Conservation (phyloP, 129 eudicot genomes). For the Silybum marianum region DNA sequence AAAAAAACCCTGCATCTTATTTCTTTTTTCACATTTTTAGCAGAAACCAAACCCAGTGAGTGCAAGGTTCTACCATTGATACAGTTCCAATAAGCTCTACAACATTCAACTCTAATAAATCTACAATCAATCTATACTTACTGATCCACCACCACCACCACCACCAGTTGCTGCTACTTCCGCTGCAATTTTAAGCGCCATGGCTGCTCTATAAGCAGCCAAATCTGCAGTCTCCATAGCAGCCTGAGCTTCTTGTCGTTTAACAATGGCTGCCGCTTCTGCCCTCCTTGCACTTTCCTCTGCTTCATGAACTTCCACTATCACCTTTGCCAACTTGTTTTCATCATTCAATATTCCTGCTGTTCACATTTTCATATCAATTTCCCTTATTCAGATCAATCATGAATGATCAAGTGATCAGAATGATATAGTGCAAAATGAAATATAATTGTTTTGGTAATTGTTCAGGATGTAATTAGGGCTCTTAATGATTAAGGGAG, state of each 20-base stretch:
- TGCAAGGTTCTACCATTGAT: not conserved
- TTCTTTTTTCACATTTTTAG: not conserved
- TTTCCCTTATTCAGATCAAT: constrained; percentile 2
- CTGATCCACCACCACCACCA: not conserved
- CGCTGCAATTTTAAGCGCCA: constrained; percentile 75
- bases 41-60: not conserved
- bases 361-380: constrained; percentile 26
- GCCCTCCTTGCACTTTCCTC: constrained; percentile 59
- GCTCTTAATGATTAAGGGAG: too few relatives aligned
- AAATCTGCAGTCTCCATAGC: constrained; percentile 79
- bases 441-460: too few relatives aligned
- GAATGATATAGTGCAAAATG: too few relatives aligned
- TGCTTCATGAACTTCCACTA: constrained; percentile 52
- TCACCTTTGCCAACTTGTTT: constrained; percentile 25
- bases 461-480: too few relatives aligned
- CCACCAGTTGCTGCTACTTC: constrained; percentile 35
- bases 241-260: constrained; percentile 72
- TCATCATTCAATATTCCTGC: constrained; percentile 63
- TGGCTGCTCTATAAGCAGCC: constrained; percentile 64
- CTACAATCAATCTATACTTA: not conserved
- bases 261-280: constrained; percentile 53
- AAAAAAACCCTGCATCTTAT: constrained; percentile 17
- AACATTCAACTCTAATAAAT: constrained; percentile 10
- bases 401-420: not conserved
- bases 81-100: constrained; percentile 19